phyloP scores from a whole-genome alignment of 257 asterid genomes.

The Salvia hispanica region DNA sequence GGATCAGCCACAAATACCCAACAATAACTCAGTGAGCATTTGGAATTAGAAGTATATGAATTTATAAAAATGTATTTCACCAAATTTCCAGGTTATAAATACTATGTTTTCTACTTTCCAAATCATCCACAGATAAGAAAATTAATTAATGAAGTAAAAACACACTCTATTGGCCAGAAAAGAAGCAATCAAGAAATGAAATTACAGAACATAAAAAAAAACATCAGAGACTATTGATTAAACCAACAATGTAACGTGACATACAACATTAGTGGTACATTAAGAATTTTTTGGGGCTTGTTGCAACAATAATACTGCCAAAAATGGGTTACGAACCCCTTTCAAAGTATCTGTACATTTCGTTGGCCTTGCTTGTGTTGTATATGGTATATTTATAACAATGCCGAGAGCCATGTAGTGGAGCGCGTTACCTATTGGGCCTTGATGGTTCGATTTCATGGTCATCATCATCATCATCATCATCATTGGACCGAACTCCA shows the following conservation, averaged over 20 bases:
- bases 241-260: conserved; percentile 12
- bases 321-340: conserved; percentile 29
- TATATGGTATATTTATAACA: conserved; percentile 39
- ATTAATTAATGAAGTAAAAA: no score
- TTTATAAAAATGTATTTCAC: neutral
- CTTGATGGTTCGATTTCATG: conserved; percentile 34
- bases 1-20: no score
- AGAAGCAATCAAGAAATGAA: neutral
- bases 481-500: conserved; percentile 32
- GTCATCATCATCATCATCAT: conserved; percentile 55
- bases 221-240: neutral
- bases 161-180: neutral
- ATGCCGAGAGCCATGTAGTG: conserved; percentile 7
- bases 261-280: conserved; percentile 20
- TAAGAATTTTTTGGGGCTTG: neutral
- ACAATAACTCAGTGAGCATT: no score
- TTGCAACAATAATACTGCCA: conserved; percentile 28
- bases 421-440: conserved; percentile 37
- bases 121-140: no score
- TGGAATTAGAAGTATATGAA: no score
- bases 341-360: conserved; percentile 41
- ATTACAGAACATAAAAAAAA: neutral
- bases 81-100: no score
- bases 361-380: conserved; percentile 29
- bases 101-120: no score